Percentiles rank a stretch among this genome's conserved stretches.
Conservation (phyloP, 352 stramenopile species). For the Phytophthora ohioensis region DNA sequence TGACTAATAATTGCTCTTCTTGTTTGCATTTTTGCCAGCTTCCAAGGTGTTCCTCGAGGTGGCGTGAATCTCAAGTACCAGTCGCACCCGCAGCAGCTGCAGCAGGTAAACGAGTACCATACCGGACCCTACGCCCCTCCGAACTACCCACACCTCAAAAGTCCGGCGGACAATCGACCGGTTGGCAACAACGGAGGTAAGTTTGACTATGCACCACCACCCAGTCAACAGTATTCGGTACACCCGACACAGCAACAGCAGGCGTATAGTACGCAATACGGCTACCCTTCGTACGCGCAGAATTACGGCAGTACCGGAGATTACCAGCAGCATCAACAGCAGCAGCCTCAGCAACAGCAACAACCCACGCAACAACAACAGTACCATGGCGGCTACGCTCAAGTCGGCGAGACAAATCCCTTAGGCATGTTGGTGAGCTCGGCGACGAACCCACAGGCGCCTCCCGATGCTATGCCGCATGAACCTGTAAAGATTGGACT, state of each 20-base stretch:
- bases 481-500: constrained; percentile 48
- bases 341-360: constrained; percentile 37
- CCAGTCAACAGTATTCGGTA: constrained; percentile 40
- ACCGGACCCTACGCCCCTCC: constrained; percentile 25
- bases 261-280: constrained; percentile 42
- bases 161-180: constrained; percentile 25
- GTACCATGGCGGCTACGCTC: constrained; percentile 41
- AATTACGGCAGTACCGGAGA: constrained; percentile 41
- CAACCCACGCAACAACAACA: constrained; percentile 43
- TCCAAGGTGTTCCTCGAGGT: constrained; percentile 37
- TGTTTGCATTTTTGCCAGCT: constrained; percentile 38
- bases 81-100: constrained; percentile 43
- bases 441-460: constrained; percentile 49
- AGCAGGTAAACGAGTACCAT: constrained; percentile 51
- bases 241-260: constrained; percentile 41
- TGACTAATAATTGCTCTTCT: constrained; percentile 23
- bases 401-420: constrained; percentile 44
- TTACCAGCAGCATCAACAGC: constrained; percentile 43
- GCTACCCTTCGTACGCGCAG: constrained; percentile 48
- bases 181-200: constrained; percentile 30
- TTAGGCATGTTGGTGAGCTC: constrained; percentile 69
- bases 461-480: constrained; percentile 49
- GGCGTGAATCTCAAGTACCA: constrained; percentile 41
- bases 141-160: constrained; percentile 46
- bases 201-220: constrained; percentile 35